Base-by-base conservation (phyloP, 306 rosid genomes). In the Prunus armeniaca region DNA sequence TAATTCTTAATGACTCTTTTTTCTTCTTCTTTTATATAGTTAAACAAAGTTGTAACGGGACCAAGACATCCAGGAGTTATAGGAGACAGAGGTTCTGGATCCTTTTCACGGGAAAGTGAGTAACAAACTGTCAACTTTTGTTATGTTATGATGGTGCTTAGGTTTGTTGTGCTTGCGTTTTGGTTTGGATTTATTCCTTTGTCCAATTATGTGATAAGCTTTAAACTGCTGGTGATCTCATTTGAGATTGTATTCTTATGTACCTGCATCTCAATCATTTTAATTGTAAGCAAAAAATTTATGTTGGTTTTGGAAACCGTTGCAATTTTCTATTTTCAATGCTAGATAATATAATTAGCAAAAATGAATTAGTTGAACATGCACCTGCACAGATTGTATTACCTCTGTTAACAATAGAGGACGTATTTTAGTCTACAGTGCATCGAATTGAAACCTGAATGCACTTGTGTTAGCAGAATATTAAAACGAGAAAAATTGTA, bases 21-120 rank as follows among this genome's bases (percentile, higher is more conserved):
- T 34, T 34, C 41, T 34, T 34, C 8, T 34, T 34, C 76, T 72
- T 52, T 80, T 54, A 10, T 12, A 27, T 88, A 94, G 98, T 83
- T 94, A 90, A 90, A 94, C 96, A 94, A 92, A 86, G 85, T 69
- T 56, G 98, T 94, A 22, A 90, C 91, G n/a, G 98, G 98, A 74
- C 98, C 98, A 65, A 94, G 88, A 79, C 90, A 83, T 62, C 86
- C 95, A 10, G 98, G 98, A 66, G 93, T 94, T 76, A 94, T 94
- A 68, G 98, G 98, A 65, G 98, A 94, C 18, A 88, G 98, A 45
- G 98, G 98, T 84, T 94, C 91, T 51, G 91, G 89, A 62, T 87
- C 91, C 12, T 87, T 87, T 76, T 87, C 98, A 57, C 83, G 97
- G 79, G 98, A 94, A 87, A 94, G 98, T 94, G 77, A 88, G 98